Percentiles rank a stretch among this genome's conserved stretches.
Conservation (phyloP, 768 basidiomycete species). For the Tulasnella sp. region DNA sequence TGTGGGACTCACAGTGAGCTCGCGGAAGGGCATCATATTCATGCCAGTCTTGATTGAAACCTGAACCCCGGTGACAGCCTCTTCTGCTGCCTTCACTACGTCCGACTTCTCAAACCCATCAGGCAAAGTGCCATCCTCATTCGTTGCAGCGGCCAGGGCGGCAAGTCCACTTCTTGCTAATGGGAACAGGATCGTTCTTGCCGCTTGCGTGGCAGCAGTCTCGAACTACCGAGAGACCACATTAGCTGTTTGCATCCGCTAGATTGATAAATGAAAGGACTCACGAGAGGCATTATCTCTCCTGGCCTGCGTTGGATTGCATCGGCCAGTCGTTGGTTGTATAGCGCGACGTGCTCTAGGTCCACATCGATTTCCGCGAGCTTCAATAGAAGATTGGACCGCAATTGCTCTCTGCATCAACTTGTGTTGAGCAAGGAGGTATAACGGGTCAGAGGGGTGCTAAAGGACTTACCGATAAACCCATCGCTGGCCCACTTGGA, state of each 20-base stretch:
- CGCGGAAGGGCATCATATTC: slow-evolving; percentile 92
- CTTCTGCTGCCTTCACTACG: slow-evolving; percentile 37
- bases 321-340: slow-evolving; percentile 93
- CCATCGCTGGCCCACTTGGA: slow-evolving; percentile 88
- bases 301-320: slow-evolving; percentile 86
- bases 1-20: slow-evolving; percentile 65
- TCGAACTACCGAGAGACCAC: slow-evolving; percentile 67
- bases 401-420: slow-evolving; percentile 70
- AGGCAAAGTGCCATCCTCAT: slow-evolving; percentile 42
- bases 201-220: slow-evolving; percentile 82
- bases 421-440: slow-evolving; percentile 18
- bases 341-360: slow-evolving; percentile 68
- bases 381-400: slow-evolving; percentile 86
- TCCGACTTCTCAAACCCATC: slow-evolving; percentile 39
- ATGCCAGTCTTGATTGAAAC: slow-evolving; percentile 86
- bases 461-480: slow-evolving; percentile 73
- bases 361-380: slow-evolving; percentile 88
- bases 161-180: slow-evolving; percentile 58
- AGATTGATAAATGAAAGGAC: slow-evolving; percentile 40
- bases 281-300: slow-evolving; percentile 84
- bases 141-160: slow-evolving; percentile 53
- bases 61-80: slow-evolving; percentile 73
- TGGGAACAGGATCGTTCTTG: slow-evolving; percentile 81
- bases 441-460: slow-evolving; percentile 32
- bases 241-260: neutral